A percentile compares a stretch with the other conserved stretches of the same genome.
Conservation (phyloP, 2,329 filamentous ascomycete species). For the Ophiostoma sp. region DNA sequence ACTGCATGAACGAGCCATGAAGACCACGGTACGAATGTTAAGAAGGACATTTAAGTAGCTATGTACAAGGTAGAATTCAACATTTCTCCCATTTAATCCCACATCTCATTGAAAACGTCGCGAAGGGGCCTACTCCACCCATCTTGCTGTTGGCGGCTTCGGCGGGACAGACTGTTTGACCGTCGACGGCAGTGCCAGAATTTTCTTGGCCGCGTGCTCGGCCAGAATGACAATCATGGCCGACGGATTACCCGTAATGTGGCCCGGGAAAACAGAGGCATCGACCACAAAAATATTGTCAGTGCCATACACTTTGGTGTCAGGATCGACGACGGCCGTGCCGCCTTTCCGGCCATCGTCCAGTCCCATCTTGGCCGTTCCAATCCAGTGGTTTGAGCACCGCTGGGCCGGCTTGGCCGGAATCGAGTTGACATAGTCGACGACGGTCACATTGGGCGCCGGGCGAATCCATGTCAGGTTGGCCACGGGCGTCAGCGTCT, state of each 20-base stretch:
- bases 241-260: constrained; percentile 59
- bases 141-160: not conserved
- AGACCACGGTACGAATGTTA: no score
- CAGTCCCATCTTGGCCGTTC: constrained; percentile 61
- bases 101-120: no score
- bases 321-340: constrained; percentile 60
- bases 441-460: constrained; percentile 50
- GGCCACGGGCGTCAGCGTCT: constrained; percentile 53
- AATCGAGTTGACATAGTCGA: constrained; percentile 55
- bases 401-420: constrained; percentile 44
- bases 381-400: constrained; percentile 55
- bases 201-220: constrained; percentile 55
- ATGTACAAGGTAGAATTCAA: no score
- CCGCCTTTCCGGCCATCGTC: constrained; percentile 56
- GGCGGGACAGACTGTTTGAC: not conserved
- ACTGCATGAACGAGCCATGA: no score
- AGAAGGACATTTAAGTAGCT: no score
- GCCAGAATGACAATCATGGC: constrained; percentile 58
- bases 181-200: constrained; percentile 43
- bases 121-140: not conserved
- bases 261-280: constrained; percentile 58
- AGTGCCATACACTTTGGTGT: constrained; percentile 66
- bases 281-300: constrained; percentile 63
- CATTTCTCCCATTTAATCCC: no score
- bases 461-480: constrained; percentile 60